A percentile compares a stretch with the other conserved stretches of the same genome.
These are phyloP conservation scores for Zanthoxylum bungeanum DNA, from an alignment of 345 rosid species.

Conservation along the genomic window DNA sequence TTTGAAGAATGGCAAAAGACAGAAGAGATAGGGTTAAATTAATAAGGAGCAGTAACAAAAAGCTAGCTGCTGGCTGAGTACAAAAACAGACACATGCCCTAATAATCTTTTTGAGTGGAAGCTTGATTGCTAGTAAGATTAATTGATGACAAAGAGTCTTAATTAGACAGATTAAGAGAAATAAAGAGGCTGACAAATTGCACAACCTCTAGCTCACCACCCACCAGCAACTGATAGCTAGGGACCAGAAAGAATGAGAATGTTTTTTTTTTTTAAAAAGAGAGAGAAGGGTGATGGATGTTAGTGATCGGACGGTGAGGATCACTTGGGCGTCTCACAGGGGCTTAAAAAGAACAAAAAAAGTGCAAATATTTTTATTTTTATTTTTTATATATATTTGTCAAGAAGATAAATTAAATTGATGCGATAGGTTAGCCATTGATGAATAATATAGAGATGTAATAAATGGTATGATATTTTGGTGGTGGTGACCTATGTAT, in stretches of 20 bases:
- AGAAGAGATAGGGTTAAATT: constrained; percentile 50
- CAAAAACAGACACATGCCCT: constrained; percentile 58
- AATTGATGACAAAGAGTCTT: constrained; percentile 15
- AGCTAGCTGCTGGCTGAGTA: too few relatives aligned
- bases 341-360: neutral
- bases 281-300: constrained; percentile 10
- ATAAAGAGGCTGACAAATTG: constrained; percentile 18
- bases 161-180: constrained; percentile 7
- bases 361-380: neutral
- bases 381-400: too few relatives aligned
- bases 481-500: constrained; percentile 5
- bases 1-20: constrained; percentile 38
- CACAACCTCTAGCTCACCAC: constrained; percentile 29
- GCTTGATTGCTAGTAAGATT: constrained; percentile 70
- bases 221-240: constrained; percentile 81
- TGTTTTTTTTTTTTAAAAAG: neutral
- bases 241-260: constrained; percentile 41
- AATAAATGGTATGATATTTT: constrained; percentile 8
- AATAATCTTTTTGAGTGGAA: constrained; percentile 39
- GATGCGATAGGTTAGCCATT: neutral
- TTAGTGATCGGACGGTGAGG: constrained; percentile 25
- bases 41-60: constrained; percentile 39
- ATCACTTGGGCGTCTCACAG: constrained; percentile 12
- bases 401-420: neutral
- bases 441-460: constrained; percentile 1